These are phyloP conservation scores for Seminavis robusta DNA, from an alignment of 108 stramenopile species.

Conservation along the genomic window DNA sequence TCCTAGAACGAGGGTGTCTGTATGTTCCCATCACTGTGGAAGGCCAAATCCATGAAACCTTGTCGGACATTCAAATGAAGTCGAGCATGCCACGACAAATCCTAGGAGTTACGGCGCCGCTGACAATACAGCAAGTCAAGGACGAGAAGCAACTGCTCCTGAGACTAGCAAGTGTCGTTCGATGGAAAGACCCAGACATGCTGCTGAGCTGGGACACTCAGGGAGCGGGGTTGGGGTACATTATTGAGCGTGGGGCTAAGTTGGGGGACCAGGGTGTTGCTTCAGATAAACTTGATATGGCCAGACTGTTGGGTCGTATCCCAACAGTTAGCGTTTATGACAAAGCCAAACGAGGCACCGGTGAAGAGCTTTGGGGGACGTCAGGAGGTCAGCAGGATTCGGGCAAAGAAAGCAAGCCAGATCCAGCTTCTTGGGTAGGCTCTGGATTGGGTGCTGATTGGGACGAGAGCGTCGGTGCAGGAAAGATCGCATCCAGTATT, in stretches of 20 bases:
- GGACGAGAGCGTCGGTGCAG: constrained; percentile 88
- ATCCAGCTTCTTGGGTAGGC: constrained; percentile 68
- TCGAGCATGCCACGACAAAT: constrained; percentile 24
- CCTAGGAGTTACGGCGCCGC: constrained; percentile 44
- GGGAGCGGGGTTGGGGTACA: constrained; percentile 74
- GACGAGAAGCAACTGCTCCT: constrained; percentile 62
- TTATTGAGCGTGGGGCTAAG: constrained; percentile 66
- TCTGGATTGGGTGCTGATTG: constrained; percentile 83
- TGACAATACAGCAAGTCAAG: constrained; percentile 44
- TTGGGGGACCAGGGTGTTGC: constrained; percentile 22
- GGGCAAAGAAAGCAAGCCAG: constrained; percentile 1
- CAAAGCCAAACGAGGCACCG: background rate
- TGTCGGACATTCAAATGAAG: constrained; percentile 6
- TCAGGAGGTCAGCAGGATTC: constrained; percentile 1
- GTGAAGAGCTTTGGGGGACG: background rate
- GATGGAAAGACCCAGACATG: constrained; percentile 76
- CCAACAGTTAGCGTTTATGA: constrained; percentile 20
- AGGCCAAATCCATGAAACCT: constrained; percentile 7
- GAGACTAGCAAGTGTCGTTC: constrained; percentile 64
- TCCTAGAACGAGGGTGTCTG: constrained; percentile 63
- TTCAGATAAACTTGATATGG: constrained; percentile 62
- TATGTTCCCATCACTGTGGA: constrained; percentile 40
- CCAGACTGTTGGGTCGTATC: constrained; percentile 70
- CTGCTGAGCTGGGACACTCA: constrained; percentile 88
- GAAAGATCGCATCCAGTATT: constrained; percentile 28